phyloP scores from a whole-genome alignment of 1,284 basidiomycete species.

The Fomitopsis palustris region DNA sequence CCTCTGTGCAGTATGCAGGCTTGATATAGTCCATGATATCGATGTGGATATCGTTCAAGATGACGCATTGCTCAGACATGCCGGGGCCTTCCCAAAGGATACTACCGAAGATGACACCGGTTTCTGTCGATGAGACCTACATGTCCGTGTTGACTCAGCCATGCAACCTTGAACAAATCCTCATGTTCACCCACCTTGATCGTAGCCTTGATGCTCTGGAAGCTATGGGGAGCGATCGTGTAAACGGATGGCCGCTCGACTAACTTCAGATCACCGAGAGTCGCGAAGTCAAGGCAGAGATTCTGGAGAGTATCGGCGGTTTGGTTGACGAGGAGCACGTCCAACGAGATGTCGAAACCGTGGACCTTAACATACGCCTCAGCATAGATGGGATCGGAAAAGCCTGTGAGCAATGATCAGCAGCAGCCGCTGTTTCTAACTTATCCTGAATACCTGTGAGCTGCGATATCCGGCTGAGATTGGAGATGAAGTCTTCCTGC shows the following conservation, averaged over 20 bases:
- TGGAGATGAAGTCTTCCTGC: conserved; percentile 95
- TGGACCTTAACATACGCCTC: conserved; percentile 99
- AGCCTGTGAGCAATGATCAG: conserved; percentile 51
- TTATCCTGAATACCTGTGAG: conserved; percentile 65
- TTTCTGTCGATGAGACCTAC: conserved; percentile 90
- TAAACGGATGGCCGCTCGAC: conserved; percentile 93
- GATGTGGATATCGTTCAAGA: conserved; percentile 96
- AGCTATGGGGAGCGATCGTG: conserved; percentile 93
- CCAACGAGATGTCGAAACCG: conserved; percentile 95
- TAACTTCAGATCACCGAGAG: conserved; percentile 94
- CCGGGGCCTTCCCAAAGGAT: conserved; percentile 96
- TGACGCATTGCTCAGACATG: conserved; percentile 84
- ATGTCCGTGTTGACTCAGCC: not conserved
- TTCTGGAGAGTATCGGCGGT: conserved; percentile 94
- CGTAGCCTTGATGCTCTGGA: conserved; percentile 98
- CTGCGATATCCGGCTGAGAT: conserved; percentile 92
- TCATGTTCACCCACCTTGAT: conserved; percentile 68
- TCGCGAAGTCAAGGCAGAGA: conserved; percentile 96
- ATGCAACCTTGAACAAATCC: not conserved
- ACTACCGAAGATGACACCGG: conserved; percentile 97
- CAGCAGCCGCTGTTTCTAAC: not conserved
- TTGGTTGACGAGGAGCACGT: conserved; percentile 97
- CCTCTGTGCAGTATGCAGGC: conserved; percentile 93
- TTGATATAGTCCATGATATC: conserved; percentile 99
- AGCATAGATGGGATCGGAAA: conserved; percentile 98